Evolutionary conservation across 495 filamentous ascomycete genomes (phyloP), one percentile per base, ranked within the genome.

Genomic region (Pyrenula massariospora): DNA sequence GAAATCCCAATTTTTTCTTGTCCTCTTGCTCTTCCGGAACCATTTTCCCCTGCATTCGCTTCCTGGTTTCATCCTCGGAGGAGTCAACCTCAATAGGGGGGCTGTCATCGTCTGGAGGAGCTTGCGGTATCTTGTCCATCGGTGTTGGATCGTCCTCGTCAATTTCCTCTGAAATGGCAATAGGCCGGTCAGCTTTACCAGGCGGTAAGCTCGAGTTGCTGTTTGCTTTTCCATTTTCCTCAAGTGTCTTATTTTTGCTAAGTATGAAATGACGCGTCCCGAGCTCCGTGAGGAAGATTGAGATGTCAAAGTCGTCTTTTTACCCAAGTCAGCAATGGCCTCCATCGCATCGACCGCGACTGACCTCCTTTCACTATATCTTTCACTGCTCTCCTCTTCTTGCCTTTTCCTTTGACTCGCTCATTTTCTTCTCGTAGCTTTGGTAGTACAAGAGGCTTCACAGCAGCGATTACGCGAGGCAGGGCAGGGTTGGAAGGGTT

Each of bases 281-380:
- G 5, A 84, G 85, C 68, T 95, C 87, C 31, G 86, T 94, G 61
- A 98, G 79, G 71, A 96, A 98, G 58, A 97, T 84, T 19, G 88
- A 85, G 47, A 95, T 88, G 65, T 96, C 91, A 63, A 96, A 98
- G 53, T 94, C 91, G 73, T 96, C 93, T 94, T 66, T 36, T 19
- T 55, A 24, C 20, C 52, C 22, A 58, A 24, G 25, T 58, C 10
- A 54, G 42, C 50, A 8, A 48, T 25, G 1, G 54, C 24, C 25
- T 51, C 42, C 10, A 24, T 25, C 36, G 20, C 12, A 10, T 23
- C 50, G 25, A n/a, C n/a, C n/a, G n/a, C 23, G 54, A 48, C 24
- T 49, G 54, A 71, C 50, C 70, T 93, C 92, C 92, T 79, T 87
- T 74, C 52, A 96, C 83, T 0, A 92, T 86, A 80, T 96, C 91